Percentiles rank a stretch among this genome's conserved stretches.
phyloP scores from a whole-genome alignment of 164 flowering plant species.

The Macadamia integrifolia region DNA sequence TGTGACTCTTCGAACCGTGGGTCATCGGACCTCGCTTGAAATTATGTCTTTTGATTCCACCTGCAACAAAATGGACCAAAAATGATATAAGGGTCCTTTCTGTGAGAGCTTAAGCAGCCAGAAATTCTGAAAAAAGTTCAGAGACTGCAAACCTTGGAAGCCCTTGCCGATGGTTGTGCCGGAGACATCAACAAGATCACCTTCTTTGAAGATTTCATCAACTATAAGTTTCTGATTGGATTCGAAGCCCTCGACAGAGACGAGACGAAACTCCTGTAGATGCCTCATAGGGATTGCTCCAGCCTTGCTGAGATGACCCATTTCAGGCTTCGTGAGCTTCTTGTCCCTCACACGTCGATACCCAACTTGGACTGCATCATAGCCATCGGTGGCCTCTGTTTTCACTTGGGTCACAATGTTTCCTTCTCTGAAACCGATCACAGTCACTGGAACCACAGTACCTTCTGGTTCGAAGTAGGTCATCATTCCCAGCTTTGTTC shows the following conservation, averaged over 20 bases:
- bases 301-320: conserved; percentile 79
- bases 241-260: conserved; percentile 57
- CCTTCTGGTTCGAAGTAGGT: conserved; percentile 68
- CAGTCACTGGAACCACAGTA: conserved; percentile 82
- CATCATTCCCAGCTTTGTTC: conserved; percentile 97
- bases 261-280: conserved; percentile 86
- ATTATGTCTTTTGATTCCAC: conserved; percentile 90
- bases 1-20: conserved; percentile 97
- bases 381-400: conserved; percentile 80
- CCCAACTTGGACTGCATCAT: conserved; percentile 86
- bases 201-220: conserved; percentile 78
- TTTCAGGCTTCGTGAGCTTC: conserved; percentile 84
- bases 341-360: conserved; percentile 77
- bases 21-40: conserved; percentile 86
- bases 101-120: too few species aligned
- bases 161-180: conserved; percentile 97
- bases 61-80: conserved; percentile 23
- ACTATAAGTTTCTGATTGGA: conserved; percentile 57
- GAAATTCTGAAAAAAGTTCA: too few species aligned
- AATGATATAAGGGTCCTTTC: too few species aligned
- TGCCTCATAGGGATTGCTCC: conserved; percentile 84
- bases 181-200: conserved; percentile 89
- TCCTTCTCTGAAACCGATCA: conserved; percentile 88
- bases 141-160: conserved; percentile 60
- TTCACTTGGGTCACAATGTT: conserved; percentile 95